These are phyloP conservation scores for Blastocystis sp. DNA, from an alignment of 352 stramenopile genomes.

Conservation along the genomic window DNA sequence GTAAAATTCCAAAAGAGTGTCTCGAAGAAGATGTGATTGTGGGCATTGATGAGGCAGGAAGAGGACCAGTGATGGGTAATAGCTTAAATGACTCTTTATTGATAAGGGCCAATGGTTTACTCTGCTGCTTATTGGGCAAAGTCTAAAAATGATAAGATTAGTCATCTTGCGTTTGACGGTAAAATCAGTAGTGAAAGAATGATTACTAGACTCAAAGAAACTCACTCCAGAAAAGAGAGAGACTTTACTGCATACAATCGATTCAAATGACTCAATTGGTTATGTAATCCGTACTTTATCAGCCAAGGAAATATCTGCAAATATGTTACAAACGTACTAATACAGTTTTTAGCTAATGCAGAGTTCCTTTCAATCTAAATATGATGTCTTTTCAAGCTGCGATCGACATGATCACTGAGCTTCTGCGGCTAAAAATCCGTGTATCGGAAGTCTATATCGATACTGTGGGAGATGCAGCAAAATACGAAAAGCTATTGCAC, in stretches of 20 bases:
- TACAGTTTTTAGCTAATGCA: neutral
- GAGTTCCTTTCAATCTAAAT: slow-evolving; percentile 59
- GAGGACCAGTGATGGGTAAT: slow-evolving; percentile 55
- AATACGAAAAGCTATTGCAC: slow-evolving; percentile 30
- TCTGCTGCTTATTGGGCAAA: slow-evolving; percentile 50
- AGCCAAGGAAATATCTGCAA: slow-evolving; percentile 56
- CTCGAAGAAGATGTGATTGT: slow-evolving; percentile 57
- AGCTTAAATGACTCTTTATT: neutral
- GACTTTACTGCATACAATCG: neutral
- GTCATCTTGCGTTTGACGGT: slow-evolving; percentile 49
- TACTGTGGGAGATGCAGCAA: slow-evolving; percentile 34
- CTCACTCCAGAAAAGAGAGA: slow-evolving; percentile 12
- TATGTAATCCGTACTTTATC: slow-evolving; percentile 56
- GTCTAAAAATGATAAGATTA: slow-evolving; percentile 59
- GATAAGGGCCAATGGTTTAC: slow-evolving; percentile 59
- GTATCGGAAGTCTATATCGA: slow-evolving; percentile 59
- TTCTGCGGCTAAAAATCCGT: slow-evolving; percentile 5
- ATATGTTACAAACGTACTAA: slow-evolving; percentile 55
- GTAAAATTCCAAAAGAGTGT: slow-evolving; percentile 49
- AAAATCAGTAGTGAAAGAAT: neutral
- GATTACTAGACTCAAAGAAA: slow-evolving; percentile 50
- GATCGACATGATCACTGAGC: slow-evolving; percentile 43
- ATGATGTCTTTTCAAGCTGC: slow-evolving; percentile 54
- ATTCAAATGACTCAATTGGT: slow-evolving; percentile 18
- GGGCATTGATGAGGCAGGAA: slow-evolving; percentile 59